Conservation (phyloP, 2,329 filamentous ascomycete genomes). For the Leptographium wingfieldii region DNA sequence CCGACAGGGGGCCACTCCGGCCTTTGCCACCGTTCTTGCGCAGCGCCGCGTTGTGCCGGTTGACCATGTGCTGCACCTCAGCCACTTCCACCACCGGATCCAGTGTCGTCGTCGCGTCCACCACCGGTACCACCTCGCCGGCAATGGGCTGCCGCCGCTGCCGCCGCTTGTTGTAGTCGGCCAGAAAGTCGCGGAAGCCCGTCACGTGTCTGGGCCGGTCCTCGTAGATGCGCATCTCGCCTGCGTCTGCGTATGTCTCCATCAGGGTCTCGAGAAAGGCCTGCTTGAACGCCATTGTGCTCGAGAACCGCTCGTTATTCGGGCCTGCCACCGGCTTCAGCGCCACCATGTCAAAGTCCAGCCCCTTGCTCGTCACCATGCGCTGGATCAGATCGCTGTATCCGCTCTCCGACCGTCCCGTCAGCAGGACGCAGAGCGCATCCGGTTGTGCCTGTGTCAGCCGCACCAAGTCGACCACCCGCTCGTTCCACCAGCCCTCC, state of each 20-base stretch:
- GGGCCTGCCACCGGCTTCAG: conserved; percentile 80
- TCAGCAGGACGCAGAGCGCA: conserved; percentile 73
- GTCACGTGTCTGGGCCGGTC: conserved; percentile 57
- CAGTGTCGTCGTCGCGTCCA: conserved; percentile 59
- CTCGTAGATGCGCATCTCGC: conserved; percentile 70
- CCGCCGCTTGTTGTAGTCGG: conserved; percentile 51
- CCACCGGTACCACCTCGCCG: conserved; percentile 77
- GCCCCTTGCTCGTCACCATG: conserved; percentile 63
- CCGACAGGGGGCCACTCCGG: conserved; percentile 41
- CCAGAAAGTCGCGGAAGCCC: conserved; percentile 75
- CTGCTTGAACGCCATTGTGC: conserved; percentile 89
- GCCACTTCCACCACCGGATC: conserved; percentile 69
- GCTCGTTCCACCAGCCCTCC: conserved; percentile 95
- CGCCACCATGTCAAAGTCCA: conserved; percentile 79
- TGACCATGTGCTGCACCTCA: conserved; percentile 80
- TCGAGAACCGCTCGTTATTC: conserved; percentile 61
- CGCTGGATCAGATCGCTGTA: conserved; percentile 71
- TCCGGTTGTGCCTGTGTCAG: conserved; percentile 76
- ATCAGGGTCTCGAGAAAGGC: conserved; percentile 67
- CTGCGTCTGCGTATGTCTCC: conserved; percentile 70
- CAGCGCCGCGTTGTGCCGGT: conserved; percentile 59
- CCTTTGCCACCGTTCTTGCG: conserved; percentile 21
- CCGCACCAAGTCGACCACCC: conserved; percentile 66
- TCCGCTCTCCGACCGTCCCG: conserved; percentile 65
- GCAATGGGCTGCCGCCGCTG: conserved; percentile 44